phyloP scores from a whole-genome alignment of 2,329 filamentous ascomycete species.

The Berkeleyomyces rouxiae region DNA sequence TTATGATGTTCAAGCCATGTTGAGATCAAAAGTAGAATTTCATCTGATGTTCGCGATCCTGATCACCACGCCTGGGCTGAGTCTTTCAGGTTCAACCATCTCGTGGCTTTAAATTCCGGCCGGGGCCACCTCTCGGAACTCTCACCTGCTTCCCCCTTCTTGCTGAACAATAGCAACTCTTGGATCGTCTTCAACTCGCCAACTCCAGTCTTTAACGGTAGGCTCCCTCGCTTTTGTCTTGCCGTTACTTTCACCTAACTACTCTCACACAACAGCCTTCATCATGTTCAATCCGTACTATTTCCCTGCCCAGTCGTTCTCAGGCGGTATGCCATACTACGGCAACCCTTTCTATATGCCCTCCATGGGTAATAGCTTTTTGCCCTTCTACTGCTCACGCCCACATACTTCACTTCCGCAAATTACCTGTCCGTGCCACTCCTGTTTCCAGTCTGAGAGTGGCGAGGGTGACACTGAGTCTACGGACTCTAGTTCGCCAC shows the following conservation, averaged over 20 bases:
- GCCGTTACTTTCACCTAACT: neutral
- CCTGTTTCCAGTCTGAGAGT: neutral
- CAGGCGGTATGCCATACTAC: neutral
- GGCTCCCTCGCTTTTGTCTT: neutral
- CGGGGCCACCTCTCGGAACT: too few species aligned
- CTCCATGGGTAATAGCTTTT: neutral
- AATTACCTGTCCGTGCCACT: neutral
- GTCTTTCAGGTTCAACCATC: too few species aligned
- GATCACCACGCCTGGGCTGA: too few species aligned
- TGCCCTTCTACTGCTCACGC: neutral
- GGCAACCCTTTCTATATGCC: neutral
- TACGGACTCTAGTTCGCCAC: neutral
- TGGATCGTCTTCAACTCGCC: too few species aligned
- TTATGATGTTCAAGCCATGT: too few species aligned
- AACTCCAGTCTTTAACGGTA: neutral
- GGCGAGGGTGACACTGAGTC: neutral
- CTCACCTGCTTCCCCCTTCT: too few species aligned
- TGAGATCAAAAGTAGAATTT: too few species aligned
- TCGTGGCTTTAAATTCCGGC: too few species aligned
- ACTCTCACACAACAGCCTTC: neutral
- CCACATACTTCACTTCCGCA: neutral
- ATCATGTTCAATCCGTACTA: neutral
- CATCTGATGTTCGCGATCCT: neutral
- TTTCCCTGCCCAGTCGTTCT: neutral
- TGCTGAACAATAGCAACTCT: too few species aligned